phyloP scores from a whole-genome alignment of 2,329 filamentous ascomycete genomes.

The Ophiocordyceps sinensis region DNA sequence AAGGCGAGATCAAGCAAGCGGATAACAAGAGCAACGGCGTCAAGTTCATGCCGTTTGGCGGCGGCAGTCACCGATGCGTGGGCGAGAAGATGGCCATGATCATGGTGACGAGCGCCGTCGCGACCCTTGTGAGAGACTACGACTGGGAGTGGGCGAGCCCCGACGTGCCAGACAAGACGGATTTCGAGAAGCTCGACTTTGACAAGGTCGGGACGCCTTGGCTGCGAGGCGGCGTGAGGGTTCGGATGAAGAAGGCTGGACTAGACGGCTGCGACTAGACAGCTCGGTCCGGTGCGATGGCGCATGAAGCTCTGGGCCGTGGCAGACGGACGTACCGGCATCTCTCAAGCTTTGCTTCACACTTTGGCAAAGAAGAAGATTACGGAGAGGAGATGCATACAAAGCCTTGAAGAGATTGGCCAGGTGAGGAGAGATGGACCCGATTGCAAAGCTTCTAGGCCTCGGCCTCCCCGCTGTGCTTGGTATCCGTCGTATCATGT shows the following conservation, averaged over 20 bases:
- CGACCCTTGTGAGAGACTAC: conserved; percentile 4
- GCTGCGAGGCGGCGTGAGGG: conserved; percentile 4
- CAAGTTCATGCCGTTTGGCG: conserved; percentile 2
- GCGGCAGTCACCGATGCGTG: conserved; percentile 1
- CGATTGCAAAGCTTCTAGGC: too few relatives aligned
- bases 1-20: conserved; percentile 3
- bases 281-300: too few relatives aligned
- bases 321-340: too few relatives aligned
- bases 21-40: conserved; percentile 1
- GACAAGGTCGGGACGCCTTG: conserved; percentile 5
- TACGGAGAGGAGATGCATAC: too few relatives aligned
- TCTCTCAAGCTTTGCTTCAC: too few relatives aligned
- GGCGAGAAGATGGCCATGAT: conserved; percentile 5
- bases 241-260: not conserved
- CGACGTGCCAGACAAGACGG: not conserved
- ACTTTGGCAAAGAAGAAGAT: too few relatives aligned
- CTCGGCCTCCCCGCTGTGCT: too few relatives aligned
- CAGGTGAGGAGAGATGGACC: too few relatives aligned
- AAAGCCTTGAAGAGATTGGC: too few relatives aligned
- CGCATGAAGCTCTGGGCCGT: too few relatives aligned
- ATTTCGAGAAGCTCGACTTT: conserved; percentile 3
- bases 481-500: too few relatives aligned
- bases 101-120: conserved; percentile 2
- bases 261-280: too few relatives aligned
- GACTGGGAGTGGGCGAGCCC: conserved; percentile 5